A percentile compares a stretch with the other conserved stretches of the same genome.
phyloP scores from a whole-genome alignment of 2,329 filamentous ascomycete species.

The Aspergillus brasiliensis region DNA sequence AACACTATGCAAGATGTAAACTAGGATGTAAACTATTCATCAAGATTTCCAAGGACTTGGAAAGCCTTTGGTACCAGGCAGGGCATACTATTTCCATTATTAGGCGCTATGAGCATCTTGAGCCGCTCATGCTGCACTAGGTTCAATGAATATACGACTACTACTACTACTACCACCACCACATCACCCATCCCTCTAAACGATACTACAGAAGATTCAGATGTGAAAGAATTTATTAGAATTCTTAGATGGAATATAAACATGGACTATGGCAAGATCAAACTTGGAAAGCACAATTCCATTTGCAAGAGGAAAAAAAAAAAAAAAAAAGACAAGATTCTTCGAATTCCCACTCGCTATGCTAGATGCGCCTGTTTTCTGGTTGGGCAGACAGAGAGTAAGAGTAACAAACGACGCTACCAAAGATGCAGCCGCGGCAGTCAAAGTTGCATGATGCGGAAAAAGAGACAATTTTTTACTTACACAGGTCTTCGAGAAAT shows the following conservation, averaged over 20 bases:
- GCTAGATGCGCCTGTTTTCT: conserved; percentile 6
- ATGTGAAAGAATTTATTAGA: no score
- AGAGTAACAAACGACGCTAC: conserved; percentile 6
- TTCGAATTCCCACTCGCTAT: conserved; percentile 10
- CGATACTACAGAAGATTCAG: no score
- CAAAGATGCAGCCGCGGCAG: conserved; percentile 1
- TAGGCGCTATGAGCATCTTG: no score
- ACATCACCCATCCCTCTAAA: no score
- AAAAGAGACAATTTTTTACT: not conserved
- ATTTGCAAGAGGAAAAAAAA: not conserved
- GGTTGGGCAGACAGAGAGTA: not conserved
- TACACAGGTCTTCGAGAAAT: not conserved
- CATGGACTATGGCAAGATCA: not conserved
- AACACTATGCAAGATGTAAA: no score
- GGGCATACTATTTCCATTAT: no score
- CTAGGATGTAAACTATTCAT: no score
- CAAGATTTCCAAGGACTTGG: no score
- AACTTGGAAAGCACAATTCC: not conserved
- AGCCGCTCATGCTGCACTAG: no score
- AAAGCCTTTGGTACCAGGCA: no score
- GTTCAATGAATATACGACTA: no score
- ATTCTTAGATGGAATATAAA: not conserved
- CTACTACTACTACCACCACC: no score
- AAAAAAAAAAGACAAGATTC: not conserved
- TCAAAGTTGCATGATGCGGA: not conserved